A percentile compares a stretch with the other conserved stretches of the same genome.
Conservation (phyloP, 2,329 filamentous ascomycete species). For the Emmonsiellopsis sp. region DNA sequence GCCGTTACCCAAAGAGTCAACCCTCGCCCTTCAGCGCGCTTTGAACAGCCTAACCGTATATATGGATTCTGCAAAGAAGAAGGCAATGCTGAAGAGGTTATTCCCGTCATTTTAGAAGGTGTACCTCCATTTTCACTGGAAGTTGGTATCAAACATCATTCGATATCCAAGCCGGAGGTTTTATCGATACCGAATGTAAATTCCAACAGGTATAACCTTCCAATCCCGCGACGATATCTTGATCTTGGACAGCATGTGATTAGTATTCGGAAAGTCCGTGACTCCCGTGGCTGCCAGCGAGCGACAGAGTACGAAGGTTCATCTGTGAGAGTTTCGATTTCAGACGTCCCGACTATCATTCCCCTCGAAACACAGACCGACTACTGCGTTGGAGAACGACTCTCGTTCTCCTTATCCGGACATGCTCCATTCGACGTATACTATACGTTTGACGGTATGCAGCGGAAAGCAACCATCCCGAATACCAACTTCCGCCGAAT, state of each 20-base stretch:
- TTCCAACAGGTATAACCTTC: constrained; percentile 64
- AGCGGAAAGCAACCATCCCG: constrained; percentile 61
- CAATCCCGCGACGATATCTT: constrained; percentile 74
- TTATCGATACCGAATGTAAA: constrained; percentile 74
- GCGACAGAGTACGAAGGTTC: constrained; percentile 63
- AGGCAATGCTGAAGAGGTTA: constrained; percentile 69
- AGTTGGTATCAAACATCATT: constrained; percentile 86
- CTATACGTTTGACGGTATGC: constrained; percentile 75
- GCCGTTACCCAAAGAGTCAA: constrained; percentile 75
- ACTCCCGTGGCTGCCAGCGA: constrained; percentile 76
- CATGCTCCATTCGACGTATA: constrained; percentile 86
- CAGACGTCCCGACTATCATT: constrained; percentile 84
- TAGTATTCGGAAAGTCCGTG: constrained; percentile 80
- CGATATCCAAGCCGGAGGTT: constrained; percentile 67
- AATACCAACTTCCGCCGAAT: constrained; percentile 86
- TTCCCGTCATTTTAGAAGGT: constrained; percentile 77
- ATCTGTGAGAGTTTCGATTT: constrained; percentile 82
- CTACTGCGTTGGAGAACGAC: constrained; percentile 91
- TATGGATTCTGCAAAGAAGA: constrained; percentile 94
- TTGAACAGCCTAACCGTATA: constrained; percentile 77
- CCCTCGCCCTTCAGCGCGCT: constrained; percentile 70
- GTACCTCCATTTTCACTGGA: constrained; percentile 83
- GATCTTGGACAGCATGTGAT: constrained; percentile 84
- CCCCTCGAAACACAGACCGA: constrained; percentile 75
- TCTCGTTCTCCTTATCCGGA: constrained; percentile 85